A percentile compares a stretch with the other conserved stretches of the same genome.
phyloP scores from a whole-genome alignment of 164 flowering plant species.

The Stephania cephalantha region DNA sequence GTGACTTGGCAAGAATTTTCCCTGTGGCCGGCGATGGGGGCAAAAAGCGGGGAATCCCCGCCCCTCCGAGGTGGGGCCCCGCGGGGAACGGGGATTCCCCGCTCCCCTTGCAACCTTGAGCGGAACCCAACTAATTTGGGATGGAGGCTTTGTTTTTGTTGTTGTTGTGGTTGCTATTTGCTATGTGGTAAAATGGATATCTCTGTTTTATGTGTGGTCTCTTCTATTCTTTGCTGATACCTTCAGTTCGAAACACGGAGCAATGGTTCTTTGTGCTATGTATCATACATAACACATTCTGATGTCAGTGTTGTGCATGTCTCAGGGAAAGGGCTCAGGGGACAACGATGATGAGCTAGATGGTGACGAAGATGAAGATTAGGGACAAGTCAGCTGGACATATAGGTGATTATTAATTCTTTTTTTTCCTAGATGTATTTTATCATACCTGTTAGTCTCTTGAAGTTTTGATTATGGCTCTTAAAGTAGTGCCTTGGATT shows the following conservation, averaged over 20 bases:
- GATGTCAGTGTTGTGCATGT: neutral
- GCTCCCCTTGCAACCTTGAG: no score
- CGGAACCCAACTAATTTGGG: no score
- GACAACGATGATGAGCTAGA: slow-evolving; percentile 18
- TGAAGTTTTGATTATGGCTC: slow-evolving; percentile 6
- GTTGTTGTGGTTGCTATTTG: no score
- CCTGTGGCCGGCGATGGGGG: no score
- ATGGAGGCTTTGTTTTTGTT: no score
- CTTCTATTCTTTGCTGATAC: neutral
- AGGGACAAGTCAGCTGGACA: slow-evolving; percentile 21
- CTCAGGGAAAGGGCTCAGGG: slow-evolving; percentile 23
- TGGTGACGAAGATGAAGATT: slow-evolving; percentile 21
- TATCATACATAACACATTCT: neutral
- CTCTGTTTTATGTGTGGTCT: neutral
- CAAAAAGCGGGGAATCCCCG: no score
- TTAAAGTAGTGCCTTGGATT: slow-evolving; percentile 1
- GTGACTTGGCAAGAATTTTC: no score
- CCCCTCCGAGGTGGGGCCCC: no score
- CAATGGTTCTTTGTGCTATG: neutral
- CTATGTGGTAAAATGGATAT: neutral
- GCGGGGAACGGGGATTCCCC: no score
- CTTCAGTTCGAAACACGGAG: neutral
- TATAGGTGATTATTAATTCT: neutral
- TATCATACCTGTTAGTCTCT: slow-evolving; percentile 4
- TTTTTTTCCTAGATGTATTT: no score